These are phyloP conservation scores for Trifolium fragiferum DNA, from an alignment of 306 rosid species.

Conservation along the genomic window DNA sequence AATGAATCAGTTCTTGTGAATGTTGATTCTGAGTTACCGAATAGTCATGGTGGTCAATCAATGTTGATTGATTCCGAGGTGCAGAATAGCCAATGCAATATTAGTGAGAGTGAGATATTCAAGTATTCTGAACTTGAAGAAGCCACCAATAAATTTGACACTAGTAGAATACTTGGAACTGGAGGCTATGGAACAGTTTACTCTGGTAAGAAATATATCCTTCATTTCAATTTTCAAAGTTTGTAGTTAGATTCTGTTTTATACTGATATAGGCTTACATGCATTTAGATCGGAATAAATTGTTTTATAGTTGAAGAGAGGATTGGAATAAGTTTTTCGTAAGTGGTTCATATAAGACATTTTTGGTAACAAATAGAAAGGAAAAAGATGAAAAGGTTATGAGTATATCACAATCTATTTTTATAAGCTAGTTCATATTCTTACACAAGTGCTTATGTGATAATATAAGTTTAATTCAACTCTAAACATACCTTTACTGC, in stretches of 20 bases:
- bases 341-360: neutral
- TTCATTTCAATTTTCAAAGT: constrained; percentile 13
- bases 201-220: constrained; percentile 35
- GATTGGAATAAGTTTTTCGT: neutral
- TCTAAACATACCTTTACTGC: neutral
- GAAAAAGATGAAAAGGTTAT: neutral
- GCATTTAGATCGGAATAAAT: neutral
- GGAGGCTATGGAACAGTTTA: constrained; percentile 53
- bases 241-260: constrained; percentile 7
- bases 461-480: neutral
- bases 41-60: constrained; percentile 15
- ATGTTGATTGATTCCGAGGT: constrained; percentile 25
- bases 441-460: neutral
- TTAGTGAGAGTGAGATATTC: constrained; percentile 35
- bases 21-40: constrained; percentile 22
- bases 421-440: neutral
- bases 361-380: neutral
- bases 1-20: constrained; percentile 23
- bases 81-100: neutral
- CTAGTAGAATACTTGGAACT: constrained; percentile 38
- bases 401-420: neutral
- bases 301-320: neutral
- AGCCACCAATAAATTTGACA: constrained; percentile 46
- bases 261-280: neutral
- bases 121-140: constrained; percentile 44